These are phyloP conservation scores for Suhomyces faveliae DNA, from an alignment of 805 yeast genomes.

Conservation along the genomic window DNA sequence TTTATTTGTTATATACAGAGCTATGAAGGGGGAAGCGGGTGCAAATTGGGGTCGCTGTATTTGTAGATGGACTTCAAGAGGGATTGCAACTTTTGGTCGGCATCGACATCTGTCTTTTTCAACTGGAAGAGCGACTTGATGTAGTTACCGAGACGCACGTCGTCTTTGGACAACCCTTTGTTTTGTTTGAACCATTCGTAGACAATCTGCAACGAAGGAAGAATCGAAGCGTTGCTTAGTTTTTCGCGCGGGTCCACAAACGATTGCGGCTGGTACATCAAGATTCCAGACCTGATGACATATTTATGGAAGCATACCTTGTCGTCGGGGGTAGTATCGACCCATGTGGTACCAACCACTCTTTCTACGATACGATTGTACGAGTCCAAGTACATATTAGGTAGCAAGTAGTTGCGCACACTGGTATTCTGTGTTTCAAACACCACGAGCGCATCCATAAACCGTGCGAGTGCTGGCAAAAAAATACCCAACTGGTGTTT, in stretches of 20 bases:
- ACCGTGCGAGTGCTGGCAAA: constrained; percentile 20
- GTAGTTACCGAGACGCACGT: constrained; percentile 18
- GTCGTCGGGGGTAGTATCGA: constrained; percentile 11
- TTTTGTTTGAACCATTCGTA: constrained; percentile 19
- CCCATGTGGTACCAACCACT: constrained; percentile 27
- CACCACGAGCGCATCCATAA: constrained; percentile 24
- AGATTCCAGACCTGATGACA: constrained; percentile 28
- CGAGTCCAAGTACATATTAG: constrained; percentile 21
- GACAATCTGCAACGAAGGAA: constrained; percentile 24
- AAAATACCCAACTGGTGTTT: constrained; percentile 21
- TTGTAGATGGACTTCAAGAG: constrained; percentile 12
- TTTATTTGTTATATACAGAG: not conserved
- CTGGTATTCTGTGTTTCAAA: constrained; percentile 13
- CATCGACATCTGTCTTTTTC: constrained; percentile 11
- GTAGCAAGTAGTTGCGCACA: constrained; percentile 15
- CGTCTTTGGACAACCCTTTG: constrained; percentile 13
- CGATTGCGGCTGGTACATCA: constrained; percentile 26
- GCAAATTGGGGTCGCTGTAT: constrained; percentile 1
- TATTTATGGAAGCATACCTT: constrained; percentile 22
- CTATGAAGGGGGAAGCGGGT: not conserved
- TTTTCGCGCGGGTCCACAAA: constrained; percentile 20
- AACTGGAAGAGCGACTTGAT: constrained; percentile 19
- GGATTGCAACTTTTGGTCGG: constrained; percentile 13
- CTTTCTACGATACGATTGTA: constrained; percentile 25
- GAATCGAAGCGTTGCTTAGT: constrained; percentile 16